Evolutionary conservation across 2,329 filamentous ascomycete species (phyloP).

Genomic region (Alternaria alternata): DNA sequence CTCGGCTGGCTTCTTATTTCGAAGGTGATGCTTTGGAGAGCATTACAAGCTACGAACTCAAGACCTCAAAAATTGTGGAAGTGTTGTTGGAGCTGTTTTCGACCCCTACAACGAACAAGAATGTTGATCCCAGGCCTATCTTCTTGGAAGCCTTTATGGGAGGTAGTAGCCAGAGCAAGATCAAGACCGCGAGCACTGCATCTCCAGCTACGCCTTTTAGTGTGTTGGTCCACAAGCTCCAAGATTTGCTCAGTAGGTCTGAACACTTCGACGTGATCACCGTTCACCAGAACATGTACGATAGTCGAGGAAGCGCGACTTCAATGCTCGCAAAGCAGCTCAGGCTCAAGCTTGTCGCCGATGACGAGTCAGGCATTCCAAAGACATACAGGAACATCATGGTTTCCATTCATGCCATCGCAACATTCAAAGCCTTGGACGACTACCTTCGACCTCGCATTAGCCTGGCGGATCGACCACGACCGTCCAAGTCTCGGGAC

Average conservation of each 20-base stretch:
- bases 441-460: slow-evolving; percentile 95
- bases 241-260: slow-evolving; percentile 93
- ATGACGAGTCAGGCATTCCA: slow-evolving; percentile 90
- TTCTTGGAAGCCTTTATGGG: slow-evolving; percentile 96
- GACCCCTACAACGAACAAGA: slow-evolving; percentile 63
- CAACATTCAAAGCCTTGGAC: slow-evolving; percentile 95
- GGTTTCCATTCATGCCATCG: slow-evolving; percentile 98
- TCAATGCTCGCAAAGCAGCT: slow-evolving; percentile 98
- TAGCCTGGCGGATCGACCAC: slow-evolving; percentile 75
- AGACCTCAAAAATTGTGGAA: slow-evolving; percentile 88
- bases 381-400: slow-evolving; percentile 90
- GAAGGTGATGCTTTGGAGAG: slow-evolving; percentile 88
- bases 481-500: slow-evolving; percentile 65
- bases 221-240: slow-evolving; percentile 89
- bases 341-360: slow-evolving; percentile 84
- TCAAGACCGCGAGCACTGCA: slow-evolving; percentile 70
- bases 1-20: slow-evolving; percentile 81
- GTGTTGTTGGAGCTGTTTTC: slow-evolving; percentile 84
- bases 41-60: slow-evolving; percentile 92
- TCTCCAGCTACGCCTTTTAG: slow-evolving; percentile 86
- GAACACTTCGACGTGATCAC: slow-evolving; percentile 99
- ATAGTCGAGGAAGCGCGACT: slow-evolving; percentile 88
- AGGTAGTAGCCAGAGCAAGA: slow-evolving; percentile 66
- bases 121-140: slow-evolving; percentile 73
- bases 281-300: slow-evolving; percentile 89